Evolutionary conservation across 331 rosid genomes (phyloP), one percentile per base, ranked within the genome.

Genomic region (Pyrus hybrid): DNA sequence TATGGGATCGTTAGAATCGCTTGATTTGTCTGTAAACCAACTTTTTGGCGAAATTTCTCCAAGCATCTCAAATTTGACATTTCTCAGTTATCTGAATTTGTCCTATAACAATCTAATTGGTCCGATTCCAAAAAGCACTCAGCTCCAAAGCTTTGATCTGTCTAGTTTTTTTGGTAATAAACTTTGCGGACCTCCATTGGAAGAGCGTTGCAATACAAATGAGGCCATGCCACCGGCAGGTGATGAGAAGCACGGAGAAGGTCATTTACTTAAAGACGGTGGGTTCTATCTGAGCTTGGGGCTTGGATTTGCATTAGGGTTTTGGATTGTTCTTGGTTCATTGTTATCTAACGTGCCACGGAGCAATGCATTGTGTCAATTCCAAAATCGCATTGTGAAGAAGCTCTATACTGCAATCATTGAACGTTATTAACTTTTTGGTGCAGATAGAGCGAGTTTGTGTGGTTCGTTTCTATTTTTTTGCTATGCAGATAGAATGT

Each of bases 11-110:
- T 37, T 83, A 18, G 63, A 70, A 13, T 54, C 63, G 0, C 63
- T 79, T 20, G 82, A 77, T 20, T 4, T 81, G 18, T 81, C 85
- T 0, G 5, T 7, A 18, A 81, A 76, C 63, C 61, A 17, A 16
- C 25, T 76, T 12, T 43, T 5, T 9, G 81, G 81, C 3, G 12
- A 17, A 18, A 35, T 81, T 60, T 77, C 81, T 2, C 13, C 6
- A 1, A 65, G 73, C 51, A 56, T 81, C 75, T 13, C 23, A 3
- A 7, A 1, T 13, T 45, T 81, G 61, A 72, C 79, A 2, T 81
- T n/a, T 1, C 29, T 81, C 3, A 53, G 4, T 5, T 4, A n/a
- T 13, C 35, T 77, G 9, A 77, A 81, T 49, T 37, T 77, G 29
- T 77, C 85, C 1, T 25, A 49, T 30, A 81, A 72, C n/a, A 58